Base-by-base conservation (phyloP, 2,329 filamentous ascomycete genomes). In the Parastagonospora nodorum region DNA sequence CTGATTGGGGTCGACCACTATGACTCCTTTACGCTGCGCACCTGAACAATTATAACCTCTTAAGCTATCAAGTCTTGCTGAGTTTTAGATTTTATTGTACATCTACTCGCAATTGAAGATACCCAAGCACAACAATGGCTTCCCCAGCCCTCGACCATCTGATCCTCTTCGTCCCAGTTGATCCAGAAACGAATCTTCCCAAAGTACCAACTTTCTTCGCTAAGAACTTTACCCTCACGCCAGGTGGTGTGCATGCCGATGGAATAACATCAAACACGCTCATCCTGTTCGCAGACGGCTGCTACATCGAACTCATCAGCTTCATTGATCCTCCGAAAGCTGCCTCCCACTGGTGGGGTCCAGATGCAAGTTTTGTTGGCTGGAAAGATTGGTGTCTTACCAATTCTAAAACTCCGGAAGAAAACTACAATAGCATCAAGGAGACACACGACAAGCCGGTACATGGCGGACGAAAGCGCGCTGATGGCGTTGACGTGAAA, bases 271-370 rank as follows among this genome's bases (percentile, higher is more conserved):
- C 81, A 79, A 89, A 88, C 72, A 81, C 80, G 37, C 80, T 89
- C 14, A 80, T 88, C 15, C 72, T 87, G 11, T 81, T 89, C 51
- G 62, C 75, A 24, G 86, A 88, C 58, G 86, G 86, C 28, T 80
- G 80, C 16, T 89, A 89, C 71, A 74, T 89, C 45, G 86, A 89
- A 64, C 74, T 88, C 43, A 86, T 88, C 52, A 80, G 84, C 33
- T 88, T 88, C 65, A 74, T 83, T 42, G 67, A 81, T 15, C 78
- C 76, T 36, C 65, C 70, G 30, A 60, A 69, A n/a, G 72, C 74
- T 4, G 60, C 69, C 6, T 76, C 80, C 3, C 85, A 88, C 61
- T 82, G 81, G 63, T 89, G 86, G 86, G 84, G 82, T 1, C 64
- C 70, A 0, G 78, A 81, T 8, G 57, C 69, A 0, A 78, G 78